Conservation (phyloP, 2,329 filamentous ascomycete genomes). For the Hymenoscyphus scutula region DNA sequence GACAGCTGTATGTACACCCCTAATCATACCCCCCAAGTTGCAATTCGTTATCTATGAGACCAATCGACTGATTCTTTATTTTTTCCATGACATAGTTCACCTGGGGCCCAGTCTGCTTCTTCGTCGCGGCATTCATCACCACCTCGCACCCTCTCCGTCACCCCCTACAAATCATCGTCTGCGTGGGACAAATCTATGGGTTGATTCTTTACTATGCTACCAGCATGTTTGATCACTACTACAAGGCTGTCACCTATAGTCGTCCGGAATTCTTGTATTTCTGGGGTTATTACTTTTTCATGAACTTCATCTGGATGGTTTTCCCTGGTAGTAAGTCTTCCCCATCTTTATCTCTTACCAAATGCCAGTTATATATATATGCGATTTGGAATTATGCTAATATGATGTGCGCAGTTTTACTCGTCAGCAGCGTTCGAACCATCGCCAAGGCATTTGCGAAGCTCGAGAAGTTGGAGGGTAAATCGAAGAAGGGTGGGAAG, state of each 20-base stretch:
- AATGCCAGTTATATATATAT: not conserved
- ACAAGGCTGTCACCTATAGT: conserved; percentile 50
- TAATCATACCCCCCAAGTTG: not conserved
- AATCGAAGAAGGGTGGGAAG: not conserved
- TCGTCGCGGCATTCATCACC: conserved; percentile 47
- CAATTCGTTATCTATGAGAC: not conserved
- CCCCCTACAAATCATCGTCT: conserved; percentile 45
- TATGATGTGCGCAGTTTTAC: conserved; percentile 27
- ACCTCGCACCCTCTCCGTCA: conserved; percentile 46
- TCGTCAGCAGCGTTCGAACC: conserved; percentile 39
- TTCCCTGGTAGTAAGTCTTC: conserved; percentile 47
- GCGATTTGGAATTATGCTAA: not conserved
- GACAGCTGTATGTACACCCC: conserved; percentile 41
- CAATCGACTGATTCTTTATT: not conserved
- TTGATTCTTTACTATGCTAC: conserved; percentile 64
- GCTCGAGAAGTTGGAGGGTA: conserved; percentile 30
- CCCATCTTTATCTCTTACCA: not conserved
- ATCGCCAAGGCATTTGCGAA: conserved; percentile 39
- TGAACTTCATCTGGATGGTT: conserved; percentile 61
- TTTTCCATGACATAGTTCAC: conserved; percentile 40
- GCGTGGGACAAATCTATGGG: conserved; percentile 45
- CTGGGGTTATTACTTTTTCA: conserved; percentile 61
- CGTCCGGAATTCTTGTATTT: conserved; percentile 60
- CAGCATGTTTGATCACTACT: conserved; percentile 49
- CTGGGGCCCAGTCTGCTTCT: conserved; percentile 59